phyloP scores from a whole-genome alignment of 164 flowering plant species.

The Stephania cephalantha region DNA sequence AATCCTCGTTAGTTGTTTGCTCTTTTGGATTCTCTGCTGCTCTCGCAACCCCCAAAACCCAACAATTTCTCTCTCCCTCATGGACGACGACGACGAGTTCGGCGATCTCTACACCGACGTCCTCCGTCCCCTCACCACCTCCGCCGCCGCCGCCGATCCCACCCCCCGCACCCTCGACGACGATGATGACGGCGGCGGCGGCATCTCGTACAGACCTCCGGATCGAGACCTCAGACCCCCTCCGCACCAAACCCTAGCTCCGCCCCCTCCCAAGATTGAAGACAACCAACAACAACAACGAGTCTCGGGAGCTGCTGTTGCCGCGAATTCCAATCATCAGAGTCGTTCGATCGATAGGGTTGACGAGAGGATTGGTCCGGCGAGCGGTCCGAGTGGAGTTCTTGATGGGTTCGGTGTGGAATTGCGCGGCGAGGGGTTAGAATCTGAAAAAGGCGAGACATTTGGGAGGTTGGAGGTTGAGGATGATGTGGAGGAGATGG shows the following conservation, averaged over 20 bases:
- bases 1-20: too few relatives aligned
- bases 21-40: not conserved
- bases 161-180: conserved; percentile 10
- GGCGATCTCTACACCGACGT: conserved; percentile 98
- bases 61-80: conserved; percentile 8
- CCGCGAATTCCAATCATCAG: not conserved
- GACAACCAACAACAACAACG: not conserved
- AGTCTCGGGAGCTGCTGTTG: not conserved
- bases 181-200: conserved; percentile 16
- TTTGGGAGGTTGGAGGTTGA: conserved; percentile 30
- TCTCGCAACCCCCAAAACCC: not conserved
- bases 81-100: conserved; percentile 98
- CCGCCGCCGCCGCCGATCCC: conserved; percentile 16
- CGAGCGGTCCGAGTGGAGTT: conserved; percentile 11
- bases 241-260: conserved; percentile 16
- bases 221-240: not conserved
- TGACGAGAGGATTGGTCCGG: not conserved
- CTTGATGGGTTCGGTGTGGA: conserved; percentile 11
- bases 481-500: conserved; percentile 24
- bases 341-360: not conserved
- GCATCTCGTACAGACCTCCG: conserved; percentile 8
- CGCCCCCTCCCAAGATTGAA: not conserved
- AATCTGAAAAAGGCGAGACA: conserved; percentile 10
- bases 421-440: conserved; percentile 23
- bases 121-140: conserved; percentile 34